Base-by-base conservation (phyloP, 179 eudicot genomes). In the Amaranthus tricolor region DNA sequence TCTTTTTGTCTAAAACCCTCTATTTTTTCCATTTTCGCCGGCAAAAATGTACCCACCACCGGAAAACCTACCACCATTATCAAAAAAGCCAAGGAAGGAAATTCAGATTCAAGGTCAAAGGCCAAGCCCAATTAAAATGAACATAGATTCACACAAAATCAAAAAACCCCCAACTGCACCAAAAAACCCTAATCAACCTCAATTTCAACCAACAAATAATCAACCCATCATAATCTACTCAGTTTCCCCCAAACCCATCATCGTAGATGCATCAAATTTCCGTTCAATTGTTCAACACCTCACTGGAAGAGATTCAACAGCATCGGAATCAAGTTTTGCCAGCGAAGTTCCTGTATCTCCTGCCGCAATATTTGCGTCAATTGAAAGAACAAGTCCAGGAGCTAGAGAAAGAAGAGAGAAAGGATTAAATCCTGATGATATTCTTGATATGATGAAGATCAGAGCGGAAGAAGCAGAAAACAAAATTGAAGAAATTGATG, bases 171-270 rank as follows among this genome's bases (percentile, higher is more conserved):
- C 94, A 0, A 74, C 82, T 1, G 78, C 78, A 6, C 96, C 90
- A 0, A 83, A 72, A 10, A 79, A 67, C 0, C 51, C 55, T 5
- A 48, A 5, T 20, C 73, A 56, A 15, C 72, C 75, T 50, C 72
- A 61, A 19, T 40, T 78, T 43, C 20, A 79, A 11, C 61, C 49
- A 1, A n/a, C 66, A 31, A 49, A 40, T 0, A 77, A 81, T 9
- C 90, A 91, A 68, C 91, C 98, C 13, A 81, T 91, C 9, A 88
- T 93, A 6, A 93, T 93, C 79, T 93, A 89, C 88, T 85, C 84
- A 31, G 88, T 91, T 17, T 91, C 98, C 0, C 98, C 98, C 0
- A 91, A 88, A 77, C 89, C 91, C 64, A 86, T 86, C 65, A 84
- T 85, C 85, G 87, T 90, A 20, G 88, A 87, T 57, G 79, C 80